Conservation (phyloP, 106 monocot species). For the Dioscorea zingiberensis region DNA sequence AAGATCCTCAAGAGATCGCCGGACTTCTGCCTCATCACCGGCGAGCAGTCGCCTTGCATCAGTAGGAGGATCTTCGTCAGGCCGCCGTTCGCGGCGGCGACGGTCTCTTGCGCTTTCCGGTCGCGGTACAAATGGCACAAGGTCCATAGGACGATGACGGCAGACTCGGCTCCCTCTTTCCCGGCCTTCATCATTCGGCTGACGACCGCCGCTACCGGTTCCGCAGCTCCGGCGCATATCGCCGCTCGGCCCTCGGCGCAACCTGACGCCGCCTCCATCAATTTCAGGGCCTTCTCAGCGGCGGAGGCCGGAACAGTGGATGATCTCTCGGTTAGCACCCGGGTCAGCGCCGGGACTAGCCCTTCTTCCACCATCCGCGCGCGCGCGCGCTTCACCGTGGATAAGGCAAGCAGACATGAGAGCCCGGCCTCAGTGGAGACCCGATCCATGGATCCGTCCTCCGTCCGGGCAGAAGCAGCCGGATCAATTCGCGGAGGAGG, state of each 20-base stretch:
- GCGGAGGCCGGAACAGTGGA: conserved; percentile 1
- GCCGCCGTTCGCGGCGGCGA: conserved; percentile 41
- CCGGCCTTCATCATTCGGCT: conserved; percentile 57
- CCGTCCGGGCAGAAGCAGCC: conserved; percentile 29
- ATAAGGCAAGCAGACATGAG: conserved; percentile 31
- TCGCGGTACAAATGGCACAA: conserved; percentile 61
- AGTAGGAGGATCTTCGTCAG: conserved; percentile 62
- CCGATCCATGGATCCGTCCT: neutral
- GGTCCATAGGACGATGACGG: conserved; percentile 67
- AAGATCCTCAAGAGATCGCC: conserved; percentile 64
- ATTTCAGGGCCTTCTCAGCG: conserved; percentile 37
- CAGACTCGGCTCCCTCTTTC: conserved; percentile 45
- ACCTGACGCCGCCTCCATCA: conserved; percentile 44
- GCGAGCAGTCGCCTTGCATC: conserved; percentile 81
- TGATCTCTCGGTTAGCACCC: conserved; percentile 7
- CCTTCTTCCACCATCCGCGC: conserved; percentile 30
- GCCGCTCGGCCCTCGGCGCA: conserved; percentile 48
- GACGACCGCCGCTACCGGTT: conserved; percentile 26
- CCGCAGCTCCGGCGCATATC: conserved; percentile 36
- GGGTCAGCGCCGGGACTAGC: neutral
- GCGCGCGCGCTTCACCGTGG: conserved; percentile 8
- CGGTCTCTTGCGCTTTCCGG: conserved; percentile 52
- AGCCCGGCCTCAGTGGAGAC: conserved; percentile 20
- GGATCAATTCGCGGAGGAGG: conserved; percentile 35
- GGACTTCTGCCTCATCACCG: conserved; percentile 70